Conservation (phyloP, 2,329 filamentous ascomycete genomes). For the Aspergillus novoparasiticus region DNA sequence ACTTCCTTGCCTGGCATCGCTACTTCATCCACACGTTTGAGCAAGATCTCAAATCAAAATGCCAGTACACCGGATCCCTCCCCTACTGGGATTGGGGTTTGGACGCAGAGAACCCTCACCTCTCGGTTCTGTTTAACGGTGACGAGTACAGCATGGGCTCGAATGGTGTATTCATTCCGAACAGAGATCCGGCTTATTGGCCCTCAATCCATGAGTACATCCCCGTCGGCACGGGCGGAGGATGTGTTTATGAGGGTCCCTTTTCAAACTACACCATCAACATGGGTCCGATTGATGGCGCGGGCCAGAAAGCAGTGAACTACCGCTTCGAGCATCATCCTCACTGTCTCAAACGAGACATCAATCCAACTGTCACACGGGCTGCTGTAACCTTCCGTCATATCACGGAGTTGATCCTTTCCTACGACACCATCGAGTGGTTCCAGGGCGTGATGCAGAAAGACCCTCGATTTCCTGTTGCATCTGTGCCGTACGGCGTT, state of each 20-base stretch:
- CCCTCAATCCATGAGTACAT: not conserved
- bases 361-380: conserved; percentile 1
- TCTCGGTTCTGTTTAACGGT: conserved; percentile 11
- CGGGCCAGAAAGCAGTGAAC: not conserved
- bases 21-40: conserved; percentile 8
- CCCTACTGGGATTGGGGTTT: conserved; percentile 12
- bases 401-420: conserved; percentile 5
- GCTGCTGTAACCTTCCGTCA: not conserved
- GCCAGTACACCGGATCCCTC: conserved; percentile 8
- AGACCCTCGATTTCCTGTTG: not conserved
- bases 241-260: conserved; percentile 10
- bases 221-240: conserved; percentile 3
- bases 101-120: not conserved
- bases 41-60: conserved; percentile 6
- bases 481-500: not conserved
- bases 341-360: conserved; percentile 6
- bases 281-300: conserved; percentile 5
- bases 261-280: conserved; percentile 11
- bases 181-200: not conserved
- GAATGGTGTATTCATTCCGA: conserved; percentile 5
- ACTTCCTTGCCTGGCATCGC: conserved; percentile 15
- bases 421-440: conserved; percentile 10
- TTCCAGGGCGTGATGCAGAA: conserved; percentile 8
- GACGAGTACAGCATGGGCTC: conserved; percentile 1
- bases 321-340: conserved; percentile 12